These are phyloP conservation scores for Cymbopogon flexuosus DNA, from an alignment of 202 grass and related monocot species.

Conservation along the genomic window DNA sequence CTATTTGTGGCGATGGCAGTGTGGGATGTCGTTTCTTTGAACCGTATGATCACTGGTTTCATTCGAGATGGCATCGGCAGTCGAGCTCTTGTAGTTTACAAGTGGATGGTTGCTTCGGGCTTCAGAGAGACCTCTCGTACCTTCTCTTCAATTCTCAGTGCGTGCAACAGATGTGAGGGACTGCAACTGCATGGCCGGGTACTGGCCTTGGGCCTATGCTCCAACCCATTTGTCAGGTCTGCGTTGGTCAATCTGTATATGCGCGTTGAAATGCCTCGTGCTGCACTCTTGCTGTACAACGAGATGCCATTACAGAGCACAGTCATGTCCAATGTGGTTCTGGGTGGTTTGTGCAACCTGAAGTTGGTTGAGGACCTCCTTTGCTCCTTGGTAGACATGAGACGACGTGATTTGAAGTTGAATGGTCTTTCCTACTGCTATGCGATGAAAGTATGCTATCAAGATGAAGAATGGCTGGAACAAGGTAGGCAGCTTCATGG, in stretches of 20 bases:
- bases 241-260: constrained; percentile 33
- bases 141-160: constrained; percentile 22
- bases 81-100: constrained; percentile 27
- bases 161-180: constrained; percentile 10
- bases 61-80: background rate
- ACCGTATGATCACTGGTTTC: constrained; percentile 25
- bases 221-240: constrained; percentile 29
- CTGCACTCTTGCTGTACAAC: constrained; percentile 23
- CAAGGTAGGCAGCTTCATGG: constrained; percentile 38
- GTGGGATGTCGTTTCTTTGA: constrained; percentile 26
- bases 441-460: constrained; percentile 23
- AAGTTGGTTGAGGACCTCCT: constrained; percentile 7
- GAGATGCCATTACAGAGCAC: background rate
- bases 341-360: constrained; percentile 32
- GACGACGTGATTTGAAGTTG: constrained; percentile 10
- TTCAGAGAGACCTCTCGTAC: constrained; percentile 31
- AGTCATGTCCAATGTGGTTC: constrained; percentile 30
- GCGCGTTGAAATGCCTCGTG: background rate
- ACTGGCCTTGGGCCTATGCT: background rate
- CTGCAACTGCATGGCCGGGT: constrained; percentile 20
- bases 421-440: constrained; percentile 35
- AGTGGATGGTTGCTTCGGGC: constrained; percentile 24
- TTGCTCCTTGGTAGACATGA: constrained; percentile 25
- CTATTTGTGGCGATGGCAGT: constrained; percentile 7
- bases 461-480: constrained; percentile 27